Evolutionary conservation across 805 yeast genomes (phyloP), one percentile per base, ranked within the genome.

Genomic region (Candida adriatica): DNA sequence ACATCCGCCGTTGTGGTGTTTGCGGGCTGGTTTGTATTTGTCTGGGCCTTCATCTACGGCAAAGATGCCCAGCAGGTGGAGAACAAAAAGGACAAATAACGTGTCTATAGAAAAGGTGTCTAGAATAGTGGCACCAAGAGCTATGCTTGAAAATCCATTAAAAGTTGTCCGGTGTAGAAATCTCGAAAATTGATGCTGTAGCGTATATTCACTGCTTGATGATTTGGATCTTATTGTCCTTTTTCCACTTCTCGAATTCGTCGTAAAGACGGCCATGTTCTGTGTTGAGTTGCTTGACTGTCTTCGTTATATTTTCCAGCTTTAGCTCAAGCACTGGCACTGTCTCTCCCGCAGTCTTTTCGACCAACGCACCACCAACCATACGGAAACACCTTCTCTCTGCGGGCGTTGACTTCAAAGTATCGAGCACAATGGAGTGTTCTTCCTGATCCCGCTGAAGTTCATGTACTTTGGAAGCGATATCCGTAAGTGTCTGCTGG

Each of bases 341-440:
- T 4, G 88, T 92, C 24, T 83, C 86, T n/a, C 68, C 77, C 5
- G 86, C 92, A 4, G 77, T 68, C 43, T 83, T 79, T 50, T 87
- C 94, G 13, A 88, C 82, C 19, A 90, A 66, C 4, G 88, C 95
- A 8, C 95, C 94, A 16, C 96, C 96, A 19, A 90, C 72, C 96
- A 92, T 86, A 48, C 94, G 75, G 60, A 76, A 87, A 50, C 96
- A 86, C 51, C 79, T 77, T 39, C 98, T 73, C 27, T 69, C 75
- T 2, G 45, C 40, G 16, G 77, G 75, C 8, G 75, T 62, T 1
- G 58, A 61, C 26, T 56, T 41, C 18, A 82, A 56, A 2, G 90
- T 78, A 14, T 66, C 70, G 10, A 79, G 47, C 1, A 82, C 92
- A 13, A 79, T 59, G 22, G 62, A 62, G 37, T 59, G 66, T 34